Evolutionary conservation across 1,284 basidiomycete species (phyloP).

Genomic region (Singerocomus inundabilis): DNA sequence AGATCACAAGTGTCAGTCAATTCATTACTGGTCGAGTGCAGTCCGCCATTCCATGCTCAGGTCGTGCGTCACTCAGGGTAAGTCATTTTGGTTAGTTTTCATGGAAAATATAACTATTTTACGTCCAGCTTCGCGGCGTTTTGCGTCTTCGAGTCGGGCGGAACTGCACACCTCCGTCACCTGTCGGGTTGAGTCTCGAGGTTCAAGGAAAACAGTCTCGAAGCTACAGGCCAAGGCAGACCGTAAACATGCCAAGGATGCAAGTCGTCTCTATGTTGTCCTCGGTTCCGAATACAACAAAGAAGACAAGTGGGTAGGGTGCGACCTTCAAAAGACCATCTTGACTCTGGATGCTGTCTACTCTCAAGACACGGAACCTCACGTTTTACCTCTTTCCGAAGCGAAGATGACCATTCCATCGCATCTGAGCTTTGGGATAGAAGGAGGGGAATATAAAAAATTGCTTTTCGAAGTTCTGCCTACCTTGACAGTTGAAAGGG

Average conservation of each 20-base stretch:
- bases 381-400: conserved; percentile 18
- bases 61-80: conserved; percentile 34
- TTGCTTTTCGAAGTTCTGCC: conserved; percentile 64
- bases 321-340: conserved; percentile 61
- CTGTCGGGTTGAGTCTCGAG: conserved; percentile 37
- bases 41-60: conserved; percentile 35
- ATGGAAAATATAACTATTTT: conserved; percentile 1
- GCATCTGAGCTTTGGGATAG: conserved; percentile 62
- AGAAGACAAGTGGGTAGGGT: conserved; percentile 61
- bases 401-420: conserved; percentile 45
- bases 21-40: not conserved
- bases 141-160: conserved; percentile 44
- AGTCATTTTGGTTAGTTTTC: conserved; percentile 4
- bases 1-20: not conserved
- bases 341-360: conserved; percentile 54
- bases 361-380: conserved; percentile 15
- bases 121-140: conserved; percentile 40
- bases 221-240: conserved; percentile 52
- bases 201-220: conserved; percentile 45
- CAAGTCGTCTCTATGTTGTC: conserved; percentile 63
- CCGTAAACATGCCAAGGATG: conserved; percentile 40
- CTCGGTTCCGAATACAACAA: conserved; percentile 67
- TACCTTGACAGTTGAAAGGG: conserved; percentile 39
- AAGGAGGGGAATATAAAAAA: conserved; percentile 48
- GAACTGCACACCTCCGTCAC: conserved; percentile 58